phyloP scores from a whole-genome alignment of 805 yeast species.

The Saccharomycopsis selenospora region DNA sequence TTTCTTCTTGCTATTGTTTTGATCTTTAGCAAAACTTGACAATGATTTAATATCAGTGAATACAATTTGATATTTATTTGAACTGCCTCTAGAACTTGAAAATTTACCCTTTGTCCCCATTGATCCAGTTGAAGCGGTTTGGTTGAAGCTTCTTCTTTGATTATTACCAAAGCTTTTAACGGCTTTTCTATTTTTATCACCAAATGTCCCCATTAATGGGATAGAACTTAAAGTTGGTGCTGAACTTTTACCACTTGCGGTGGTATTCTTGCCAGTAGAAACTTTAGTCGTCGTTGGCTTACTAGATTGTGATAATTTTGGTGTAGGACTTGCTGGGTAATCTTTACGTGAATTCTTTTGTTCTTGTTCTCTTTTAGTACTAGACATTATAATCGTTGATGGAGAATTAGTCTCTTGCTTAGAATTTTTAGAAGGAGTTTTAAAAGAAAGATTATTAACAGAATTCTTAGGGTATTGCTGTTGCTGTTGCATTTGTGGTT shows the following conservation, averaged over 20 bases:
- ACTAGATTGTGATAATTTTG: background rate
- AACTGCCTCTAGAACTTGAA: background rate
- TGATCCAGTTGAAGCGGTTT: background rate
- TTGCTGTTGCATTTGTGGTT: background rate
- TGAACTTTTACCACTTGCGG: background rate
- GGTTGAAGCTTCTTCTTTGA: background rate
- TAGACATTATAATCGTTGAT: slow-evolving; percentile 13
- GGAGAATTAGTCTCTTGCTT: slow-evolving; percentile 5
- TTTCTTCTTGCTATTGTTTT: background rate
- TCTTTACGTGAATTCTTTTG: background rate
- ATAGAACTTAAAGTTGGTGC: slow-evolving; percentile 1
- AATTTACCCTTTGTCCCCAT: background rate
- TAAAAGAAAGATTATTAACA: background rate
- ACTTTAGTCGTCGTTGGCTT: too few relatives aligned
- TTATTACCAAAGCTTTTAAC: background rate
- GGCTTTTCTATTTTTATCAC: slow-evolving; percentile 4
- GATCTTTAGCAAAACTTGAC: background rate
- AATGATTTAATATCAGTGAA: slow-evolving; percentile 17
- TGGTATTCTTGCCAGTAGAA: background rate
- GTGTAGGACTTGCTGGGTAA: slow-evolving; percentile 14
- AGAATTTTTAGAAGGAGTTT: slow-evolving; percentile 13
- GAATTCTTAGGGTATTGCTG: background rate
- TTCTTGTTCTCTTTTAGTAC: slow-evolving; percentile 6
- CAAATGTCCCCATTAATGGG: slow-evolving; percentile 21
- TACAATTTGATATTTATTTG: slow-evolving; percentile 13